Conservation (phyloP, 1,139 yeast species). For the Yamadazyma spencermartinsiae region DNA sequence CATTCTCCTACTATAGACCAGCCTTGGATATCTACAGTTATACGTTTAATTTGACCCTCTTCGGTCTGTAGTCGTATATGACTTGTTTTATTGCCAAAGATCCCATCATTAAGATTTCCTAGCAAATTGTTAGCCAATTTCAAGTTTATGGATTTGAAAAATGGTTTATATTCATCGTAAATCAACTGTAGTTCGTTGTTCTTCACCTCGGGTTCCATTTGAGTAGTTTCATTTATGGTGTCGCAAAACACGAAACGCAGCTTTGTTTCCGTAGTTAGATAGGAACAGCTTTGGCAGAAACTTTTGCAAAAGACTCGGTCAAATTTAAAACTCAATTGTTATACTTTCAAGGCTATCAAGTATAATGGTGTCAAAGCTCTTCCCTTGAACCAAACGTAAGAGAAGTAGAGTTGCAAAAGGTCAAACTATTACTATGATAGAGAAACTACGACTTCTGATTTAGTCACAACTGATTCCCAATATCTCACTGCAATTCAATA, state of each 20-base stretch:
- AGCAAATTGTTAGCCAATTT: slow-evolving; percentile 7
- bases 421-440: not conserved
- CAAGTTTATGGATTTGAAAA: slow-evolving; percentile 26
- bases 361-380: too few relatives aligned
- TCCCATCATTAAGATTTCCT: slow-evolving; percentile 7
- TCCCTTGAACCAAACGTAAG: not conserved
- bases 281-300: too few relatives aligned
- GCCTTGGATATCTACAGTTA: slow-evolving; percentile 34
- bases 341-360: too few relatives aligned
- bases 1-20: slow-evolving; percentile 26
- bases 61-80: slow-evolving; percentile 11
- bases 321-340: too few relatives aligned
- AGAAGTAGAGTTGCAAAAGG: not conserved
- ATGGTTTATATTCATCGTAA: slow-evolving; percentile 27
- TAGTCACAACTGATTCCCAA: slow-evolving; percentile 61
- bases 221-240: not conserved
- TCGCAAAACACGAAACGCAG: not conserved
- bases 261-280: too few relatives aligned
- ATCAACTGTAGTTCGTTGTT: slow-evolving; percentile 26
- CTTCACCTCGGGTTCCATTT: slow-evolving; percentile 20
- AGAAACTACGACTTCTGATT: slow-evolving; percentile 18
- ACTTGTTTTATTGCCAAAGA: slow-evolving; percentile 10
- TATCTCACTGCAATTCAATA: slow-evolving; percentile 48
- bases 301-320: too few relatives aligned
- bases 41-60: slow-evolving; percentile 14